Evolutionary conservation across 768 basidiomycete genomes (phyloP), one percentile per base, ranked within the genome.

Genomic region (Lactarius evosmus): DNA sequence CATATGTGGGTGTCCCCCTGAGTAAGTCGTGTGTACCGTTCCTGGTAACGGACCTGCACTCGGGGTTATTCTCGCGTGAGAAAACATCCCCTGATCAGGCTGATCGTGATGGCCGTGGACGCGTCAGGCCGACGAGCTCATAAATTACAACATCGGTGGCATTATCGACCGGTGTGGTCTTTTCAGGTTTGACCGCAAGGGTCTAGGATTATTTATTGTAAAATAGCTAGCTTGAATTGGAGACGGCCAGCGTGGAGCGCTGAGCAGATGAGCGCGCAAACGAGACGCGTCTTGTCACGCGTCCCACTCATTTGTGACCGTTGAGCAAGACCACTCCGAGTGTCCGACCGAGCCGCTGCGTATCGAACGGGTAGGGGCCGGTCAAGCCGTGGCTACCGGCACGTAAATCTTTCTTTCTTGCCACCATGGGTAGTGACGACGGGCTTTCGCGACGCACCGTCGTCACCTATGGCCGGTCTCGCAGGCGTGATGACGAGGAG

Each of bases 381-480:
- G 59, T 38, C 17, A 64, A 44, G 58, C 58, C 52, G 53, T 30
- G 36, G 29, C 58, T 7, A 4, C 58, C 53, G 58, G 34, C 53
- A 33, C 9, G 12, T 33, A 19, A 8, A 46, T 46, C 44, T 40
- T 55, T 60, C 46, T 49, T 41, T 46, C 55, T 46, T 25, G n/a
- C 63, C 59, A 61, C 49, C 64, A 65, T 65, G 64, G 3, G 6
- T 16, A 44, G 36, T 8, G 17, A 29, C 77, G 17, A 77, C 75
- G 12, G 54, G 70, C 30, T 73, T 76, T 17, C 75, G 74, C 7
- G 77, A 77, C 49, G 72, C 75, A 36, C 70, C 67, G 49, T 55
- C 14, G 58, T 56, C 56, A 63, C 65, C 8, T 58, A 58, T 25
- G 54, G 58, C n/a, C 56, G 56, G 66, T 61, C 64, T 41, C 54